Evolutionary conservation across 257 asterid genomes (phyloP).

Genomic region (Hygrophila difformis): DNA sequence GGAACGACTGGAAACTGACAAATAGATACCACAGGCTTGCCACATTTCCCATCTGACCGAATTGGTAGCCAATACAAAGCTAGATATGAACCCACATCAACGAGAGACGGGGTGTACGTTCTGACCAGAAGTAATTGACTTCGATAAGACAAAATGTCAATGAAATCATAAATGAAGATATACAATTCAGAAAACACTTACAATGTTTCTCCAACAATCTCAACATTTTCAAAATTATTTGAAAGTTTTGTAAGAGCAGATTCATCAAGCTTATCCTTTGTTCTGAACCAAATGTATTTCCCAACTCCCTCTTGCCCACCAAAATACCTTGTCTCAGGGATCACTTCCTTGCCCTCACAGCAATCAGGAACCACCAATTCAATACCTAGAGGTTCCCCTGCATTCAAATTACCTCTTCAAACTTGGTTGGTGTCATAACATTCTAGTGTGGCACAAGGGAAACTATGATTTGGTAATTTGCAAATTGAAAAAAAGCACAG

Average conservation of each 20-base stretch:
- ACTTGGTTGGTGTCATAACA: slow-evolving; percentile 7
- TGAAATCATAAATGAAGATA: background rate
- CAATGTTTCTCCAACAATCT: slow-evolving; percentile 44
- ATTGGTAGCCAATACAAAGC: slow-evolving; percentile 79
- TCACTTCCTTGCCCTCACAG: slow-evolving; percentile 72
- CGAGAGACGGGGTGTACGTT: slow-evolving; percentile 58
- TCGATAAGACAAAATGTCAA: background rate
- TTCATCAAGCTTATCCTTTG: slow-evolving; percentile 48
- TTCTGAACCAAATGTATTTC: slow-evolving; percentile 77
- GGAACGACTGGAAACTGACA: slow-evolving; percentile 74
- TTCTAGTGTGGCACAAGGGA: too few species aligned
- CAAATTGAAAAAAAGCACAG: too few species aligned
- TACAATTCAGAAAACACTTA: slow-evolving; percentile 31
- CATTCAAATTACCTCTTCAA: slow-evolving; percentile 15
- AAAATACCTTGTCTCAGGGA: slow-evolving; percentile 61
- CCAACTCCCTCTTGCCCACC: slow-evolving; percentile 92
- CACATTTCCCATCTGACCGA: slow-evolving; percentile 66
- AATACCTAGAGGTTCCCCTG: slow-evolving; percentile 82
- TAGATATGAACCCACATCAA: slow-evolving; percentile 81
- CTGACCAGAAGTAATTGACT: slow-evolving; percentile 36
- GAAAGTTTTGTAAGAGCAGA: slow-evolving; percentile 53
- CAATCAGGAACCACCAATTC: slow-evolving; percentile 69
- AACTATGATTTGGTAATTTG: too few species aligned
- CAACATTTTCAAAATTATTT: slow-evolving; percentile 35
- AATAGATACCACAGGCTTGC: slow-evolving; percentile 58